Conservation (phyloP, 805 yeast genomes). For the Candida pseudofarinosa region DNA sequence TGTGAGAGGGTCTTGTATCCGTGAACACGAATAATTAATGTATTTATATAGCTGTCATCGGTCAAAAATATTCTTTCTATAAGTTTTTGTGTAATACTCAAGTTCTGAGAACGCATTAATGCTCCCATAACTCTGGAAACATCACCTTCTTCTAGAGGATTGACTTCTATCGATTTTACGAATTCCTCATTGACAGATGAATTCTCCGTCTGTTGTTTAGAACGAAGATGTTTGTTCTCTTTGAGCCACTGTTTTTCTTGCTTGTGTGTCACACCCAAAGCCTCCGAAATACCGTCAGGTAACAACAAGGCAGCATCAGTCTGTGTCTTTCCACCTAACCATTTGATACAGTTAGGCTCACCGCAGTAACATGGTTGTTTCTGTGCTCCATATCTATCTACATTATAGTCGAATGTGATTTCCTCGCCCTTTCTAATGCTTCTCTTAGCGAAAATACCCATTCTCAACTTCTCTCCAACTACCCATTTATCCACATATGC, state of each 20-base stretch:
- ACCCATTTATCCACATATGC: conserved; percentile 97
- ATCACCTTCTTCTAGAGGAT: conserved; percentile 50
- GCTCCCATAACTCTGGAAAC: conserved; percentile 79
- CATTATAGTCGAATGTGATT: conserved; percentile 88
- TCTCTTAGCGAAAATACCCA: conserved; percentile 93
- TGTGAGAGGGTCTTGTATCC: conserved; percentile 79
- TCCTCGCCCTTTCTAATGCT: conserved; percentile 76
- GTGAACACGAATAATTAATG: conserved; percentile 68
- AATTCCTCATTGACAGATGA: conserved; percentile 61
- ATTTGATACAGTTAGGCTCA: conserved; percentile 85
- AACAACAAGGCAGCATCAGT: conserved; percentile 83
- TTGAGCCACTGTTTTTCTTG: conserved; percentile 72
- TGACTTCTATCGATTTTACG: conserved; percentile 54
- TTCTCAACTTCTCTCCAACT: conserved; percentile 80
- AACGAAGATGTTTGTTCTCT: conserved; percentile 47
- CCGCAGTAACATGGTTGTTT: conserved; percentile 96
- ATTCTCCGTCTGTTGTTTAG: conserved; percentile 50
- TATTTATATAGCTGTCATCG: conserved; percentile 46
- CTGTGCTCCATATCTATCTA: conserved; percentile 92
- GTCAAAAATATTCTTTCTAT: conserved; percentile 62
- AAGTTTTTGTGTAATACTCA: conserved; percentile 58
- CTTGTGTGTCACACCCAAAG: conserved; percentile 67
- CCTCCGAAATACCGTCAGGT: conserved; percentile 81
- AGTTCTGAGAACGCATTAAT: conserved; percentile 71
- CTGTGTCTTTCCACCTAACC: conserved; percentile 95